Percentiles rank a stretch among this genome's conserved stretches.
phyloP scores from a whole-genome alignment of 768 basidiomycete species.

The Leccinum arenicola region DNA sequence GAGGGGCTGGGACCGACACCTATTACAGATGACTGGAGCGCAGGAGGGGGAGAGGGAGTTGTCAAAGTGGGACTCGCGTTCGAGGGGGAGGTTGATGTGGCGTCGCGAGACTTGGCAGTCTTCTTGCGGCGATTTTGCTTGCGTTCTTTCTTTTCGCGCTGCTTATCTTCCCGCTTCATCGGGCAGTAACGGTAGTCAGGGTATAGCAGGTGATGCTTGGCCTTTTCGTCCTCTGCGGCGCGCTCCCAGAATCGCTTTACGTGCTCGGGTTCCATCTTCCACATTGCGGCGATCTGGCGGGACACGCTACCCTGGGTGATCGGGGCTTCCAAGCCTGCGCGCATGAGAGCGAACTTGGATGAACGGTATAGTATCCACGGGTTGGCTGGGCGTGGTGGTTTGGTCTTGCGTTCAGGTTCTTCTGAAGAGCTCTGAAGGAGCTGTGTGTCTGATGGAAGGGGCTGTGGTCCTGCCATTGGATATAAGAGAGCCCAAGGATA shows the following conservation, averaged over 20 bases:
- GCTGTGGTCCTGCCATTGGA: conserved; percentile 19
- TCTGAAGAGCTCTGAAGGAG: not conserved
- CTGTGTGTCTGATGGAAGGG: not conserved
- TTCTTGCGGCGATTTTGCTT: conserved; percentile 32
- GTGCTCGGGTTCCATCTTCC: conserved; percentile 52
- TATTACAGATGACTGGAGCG: not conserved
- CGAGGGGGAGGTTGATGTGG: conserved; percentile 3
- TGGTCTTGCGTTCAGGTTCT: conserved; percentile 17
- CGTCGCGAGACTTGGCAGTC: conserved; percentile 19
- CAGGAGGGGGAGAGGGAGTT: not conserved
- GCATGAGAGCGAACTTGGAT: conserved; percentile 39
- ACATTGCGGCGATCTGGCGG: conserved; percentile 57
- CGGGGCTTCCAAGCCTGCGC: conserved; percentile 29
- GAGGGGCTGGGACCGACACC: not conserved
- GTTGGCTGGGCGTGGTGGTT: conserved; percentile 69
- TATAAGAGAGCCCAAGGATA: conserved; percentile 11
- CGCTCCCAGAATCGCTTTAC: conserved; percentile 52
- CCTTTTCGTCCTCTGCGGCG: conserved; percentile 51
- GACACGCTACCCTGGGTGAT: conserved; percentile 63
- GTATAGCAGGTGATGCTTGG: conserved; percentile 47
- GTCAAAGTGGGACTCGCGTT: not conserved
- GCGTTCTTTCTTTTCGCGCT: conserved; percentile 38
- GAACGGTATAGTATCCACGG: conserved; percentile 83
- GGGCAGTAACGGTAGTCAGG: conserved; percentile 60
- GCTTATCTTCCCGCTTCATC: conserved; percentile 51